A percentile compares a stretch with the other conserved stretches of the same genome.
phyloP scores from a whole-genome alignment of 495 filamentous ascomycete genomes.

The Hyphodiscus hymeniophilus region DNA sequence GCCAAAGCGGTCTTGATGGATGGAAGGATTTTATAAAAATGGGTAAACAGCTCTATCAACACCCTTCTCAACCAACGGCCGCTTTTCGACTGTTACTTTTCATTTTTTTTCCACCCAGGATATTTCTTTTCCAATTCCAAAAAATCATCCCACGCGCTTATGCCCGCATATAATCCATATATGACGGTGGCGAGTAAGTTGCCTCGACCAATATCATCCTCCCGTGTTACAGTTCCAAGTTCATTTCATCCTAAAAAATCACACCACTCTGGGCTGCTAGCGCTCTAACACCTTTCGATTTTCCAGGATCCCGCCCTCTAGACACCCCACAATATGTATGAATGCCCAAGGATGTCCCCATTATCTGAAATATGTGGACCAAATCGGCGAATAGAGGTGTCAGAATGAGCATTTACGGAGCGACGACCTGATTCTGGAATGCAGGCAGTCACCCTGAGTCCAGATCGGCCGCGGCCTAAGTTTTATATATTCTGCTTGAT shows the following conservation, averaged over 20 bases:
- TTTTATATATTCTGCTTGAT: too few relatives aligned
- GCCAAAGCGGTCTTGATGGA: too few relatives aligned
- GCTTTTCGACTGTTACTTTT: too few relatives aligned
- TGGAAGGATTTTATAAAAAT: too few relatives aligned
- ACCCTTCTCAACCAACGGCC: too few relatives aligned
- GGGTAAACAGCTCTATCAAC: too few relatives aligned
- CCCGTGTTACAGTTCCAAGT: background rate
- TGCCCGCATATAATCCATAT: background rate
- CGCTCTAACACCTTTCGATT: background rate
- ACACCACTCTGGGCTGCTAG: slow-evolving; percentile 7
- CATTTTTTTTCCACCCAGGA: too few relatives aligned
- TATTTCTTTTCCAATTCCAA: too few relatives aligned
- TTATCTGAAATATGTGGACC: background rate
- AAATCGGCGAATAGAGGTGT: background rate
- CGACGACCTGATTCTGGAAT: slow-evolving; percentile 3
- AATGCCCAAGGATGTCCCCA: slow-evolving; percentile 4
- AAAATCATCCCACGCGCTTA: background rate
- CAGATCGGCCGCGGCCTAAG: too few relatives aligned
- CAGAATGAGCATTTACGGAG: too few relatives aligned
- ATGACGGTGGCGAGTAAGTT: background rate
- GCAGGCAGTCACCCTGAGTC: too few relatives aligned
- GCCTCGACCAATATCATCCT: background rate
- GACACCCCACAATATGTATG: background rate
- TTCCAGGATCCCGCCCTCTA: background rate
- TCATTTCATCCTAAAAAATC: slow-evolving; percentile 6